Evolutionary conservation across 345 rosid genomes (phyloP), one percentile per base, ranked within the genome.

Genomic region (Heritiera littoralis): DNA sequence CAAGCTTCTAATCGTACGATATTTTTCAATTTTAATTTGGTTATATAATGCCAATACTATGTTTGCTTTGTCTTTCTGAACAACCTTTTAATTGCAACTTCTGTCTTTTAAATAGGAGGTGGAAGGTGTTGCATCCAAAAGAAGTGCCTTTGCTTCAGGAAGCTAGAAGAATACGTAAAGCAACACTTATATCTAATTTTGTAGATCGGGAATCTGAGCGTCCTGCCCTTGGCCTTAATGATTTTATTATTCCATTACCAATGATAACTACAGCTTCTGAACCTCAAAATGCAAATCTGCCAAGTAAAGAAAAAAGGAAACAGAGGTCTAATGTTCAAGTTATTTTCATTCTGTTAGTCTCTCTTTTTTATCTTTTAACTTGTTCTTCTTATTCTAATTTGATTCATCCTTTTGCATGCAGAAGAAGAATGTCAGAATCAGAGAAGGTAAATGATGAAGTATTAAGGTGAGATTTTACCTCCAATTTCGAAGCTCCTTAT

Each of bases 151-250:
- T 89, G 82, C 79, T 91, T 69, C 86, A 82, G 80, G 91, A 84
- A 58, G 95, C 94, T 75, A 87, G 84, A 74, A 91, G 78, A 81
- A 79, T 85, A 30, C 89, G 82, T 48, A 90, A 80, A 78, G 82
- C 84, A 60, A 88, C 89, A 65, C 79, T 86, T 68, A 87, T 89
- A 56, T 70, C 93, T 66, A 96, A 96, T 86, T 96, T 94, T 83
- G 99, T 96, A 18, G 99, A 96, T 79, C 84, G 95, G 55, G 97
- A 92, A 79, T 81, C 88, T 13, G 97, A 94, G 78, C 94, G 98
- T 38, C 97, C 98, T 59, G 86, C 89, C 61, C 88, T 90, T 67
- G 85, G 87, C 79, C 86, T 89, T 55, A 80, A 78, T 48, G 90
- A 92, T 86, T 89, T 92, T 67, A 65, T 15, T 28, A 45, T 89